Evolutionary conservation across 148 eudicot species (phyloP).

Genomic region (Arctostaphylos glauca): DNA sequence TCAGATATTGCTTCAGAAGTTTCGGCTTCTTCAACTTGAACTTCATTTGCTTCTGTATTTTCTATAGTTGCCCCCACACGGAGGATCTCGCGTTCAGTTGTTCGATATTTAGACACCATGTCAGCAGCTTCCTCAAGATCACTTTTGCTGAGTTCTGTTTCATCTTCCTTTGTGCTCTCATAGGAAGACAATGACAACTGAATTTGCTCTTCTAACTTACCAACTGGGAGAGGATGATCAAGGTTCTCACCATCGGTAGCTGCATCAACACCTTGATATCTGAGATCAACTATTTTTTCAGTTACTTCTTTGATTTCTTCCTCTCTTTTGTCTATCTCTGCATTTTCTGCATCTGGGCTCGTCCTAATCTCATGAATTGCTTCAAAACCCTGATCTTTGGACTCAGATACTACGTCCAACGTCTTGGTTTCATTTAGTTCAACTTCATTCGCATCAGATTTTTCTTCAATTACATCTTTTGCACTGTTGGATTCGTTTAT

Average conservation of each 20-base stretch:
- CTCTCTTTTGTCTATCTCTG: not conserved
- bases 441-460: constrained; percentile 6
- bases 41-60: constrained; percentile 3
- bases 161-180: constrained; percentile 5
- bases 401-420: not conserved
- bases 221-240: not conserved
- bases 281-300: not conserved
- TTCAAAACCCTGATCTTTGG: constrained; percentile 8
- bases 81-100: not conserved
- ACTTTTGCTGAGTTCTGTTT: not conserved
- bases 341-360: constrained; percentile 7
- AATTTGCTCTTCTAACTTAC: constrained; percentile 2
- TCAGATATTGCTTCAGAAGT: not conserved
- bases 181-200: constrained; percentile 5
- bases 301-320: not conserved
- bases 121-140: constrained; percentile 4
- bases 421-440: not conserved
- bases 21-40: constrained; percentile 22
- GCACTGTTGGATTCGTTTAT: not conserved
- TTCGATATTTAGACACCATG: not conserved
- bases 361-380: constrained; percentile 11
- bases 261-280: constrained; percentile 1
- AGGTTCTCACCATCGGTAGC: constrained; percentile 6
- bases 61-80: not conserved
- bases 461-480: constrained; percentile 3